These are phyloP conservation scores for Antrodiella citrinella DNA, from an alignment of 768 basidiomycete genomes.

Conservation along the genomic window DNA sequence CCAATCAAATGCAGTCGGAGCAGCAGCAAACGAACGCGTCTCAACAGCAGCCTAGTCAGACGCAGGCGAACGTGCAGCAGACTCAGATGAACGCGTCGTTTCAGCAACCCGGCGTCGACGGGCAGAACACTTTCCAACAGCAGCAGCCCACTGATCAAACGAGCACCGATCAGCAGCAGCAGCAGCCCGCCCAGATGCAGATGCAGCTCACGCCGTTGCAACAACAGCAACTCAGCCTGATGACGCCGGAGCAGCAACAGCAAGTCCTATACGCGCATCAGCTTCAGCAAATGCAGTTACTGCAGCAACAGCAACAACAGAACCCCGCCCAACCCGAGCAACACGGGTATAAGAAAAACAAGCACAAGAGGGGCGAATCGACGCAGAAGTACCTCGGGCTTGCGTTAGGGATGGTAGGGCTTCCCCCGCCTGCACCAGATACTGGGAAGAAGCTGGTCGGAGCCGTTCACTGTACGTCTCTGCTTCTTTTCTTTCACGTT, in stretches of 20 bases:
- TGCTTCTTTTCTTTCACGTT: neutral
- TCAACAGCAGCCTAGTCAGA: neutral
- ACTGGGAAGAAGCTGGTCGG: conserved; percentile 1
- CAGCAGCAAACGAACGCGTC: neutral
- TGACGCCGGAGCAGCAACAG: neutral
- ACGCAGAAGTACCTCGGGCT: neutral
- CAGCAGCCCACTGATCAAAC: neutral
- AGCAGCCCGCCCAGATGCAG: neutral
- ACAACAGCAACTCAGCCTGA: neutral
- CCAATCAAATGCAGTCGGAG: too few relatives aligned
- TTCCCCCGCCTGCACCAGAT: neutral
- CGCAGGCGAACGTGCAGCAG: neutral
- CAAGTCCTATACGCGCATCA: neutral
- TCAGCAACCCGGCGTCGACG: neutral
- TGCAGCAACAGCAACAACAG: neutral
- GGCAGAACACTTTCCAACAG: neutral
- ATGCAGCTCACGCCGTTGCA: neutral
- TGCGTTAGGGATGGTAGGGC: neutral
- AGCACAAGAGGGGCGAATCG: neutral
- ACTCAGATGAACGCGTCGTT: neutral
- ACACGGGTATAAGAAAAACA: neutral
- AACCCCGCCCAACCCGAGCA: neutral
- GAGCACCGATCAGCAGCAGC: neutral
- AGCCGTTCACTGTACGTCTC: neutral
- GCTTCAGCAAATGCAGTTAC: neutral